Evolutionary conservation across 306 rosid genomes (phyloP).

Genomic region (Lupinus albus): DNA sequence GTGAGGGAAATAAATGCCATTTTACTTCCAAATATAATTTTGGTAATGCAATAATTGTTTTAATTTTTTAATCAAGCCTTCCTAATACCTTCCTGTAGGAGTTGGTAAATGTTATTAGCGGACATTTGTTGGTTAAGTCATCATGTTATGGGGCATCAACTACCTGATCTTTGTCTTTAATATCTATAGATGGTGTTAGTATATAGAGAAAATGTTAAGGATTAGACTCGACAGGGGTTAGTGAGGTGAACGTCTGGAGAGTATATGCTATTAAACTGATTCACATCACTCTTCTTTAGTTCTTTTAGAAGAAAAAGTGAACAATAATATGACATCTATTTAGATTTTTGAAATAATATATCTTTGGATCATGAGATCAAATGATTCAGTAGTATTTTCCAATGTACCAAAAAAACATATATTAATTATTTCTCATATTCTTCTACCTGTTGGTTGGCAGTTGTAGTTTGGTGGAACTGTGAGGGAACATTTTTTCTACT

Average conservation of each 20-base stretch:
- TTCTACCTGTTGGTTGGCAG: background rate
- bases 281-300: background rate
- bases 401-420: no score
- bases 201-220: background rate
- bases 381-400: constrained; percentile 35
- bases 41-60: background rate
- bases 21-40: constrained; percentile 9
- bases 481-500: constrained; percentile 10
- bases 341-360: background rate
- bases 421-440: constrained; percentile 1
- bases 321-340: background rate
- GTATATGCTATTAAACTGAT: background rate
- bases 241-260: background rate
- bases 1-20: no score
- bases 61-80: background rate
- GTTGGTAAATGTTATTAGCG: background rate
- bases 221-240: background rate
- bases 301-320: no score
- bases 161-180: constrained; percentile 18
- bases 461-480: background rate
- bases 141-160: constrained; percentile 1
- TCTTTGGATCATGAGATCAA: constrained; percentile 7
- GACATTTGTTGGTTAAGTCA: constrained; percentile 3
- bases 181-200: background rate
- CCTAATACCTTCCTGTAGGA: background rate